Conservation (phyloP, 768 basidiomycete genomes). For the Tricholomella constricta region DNA sequence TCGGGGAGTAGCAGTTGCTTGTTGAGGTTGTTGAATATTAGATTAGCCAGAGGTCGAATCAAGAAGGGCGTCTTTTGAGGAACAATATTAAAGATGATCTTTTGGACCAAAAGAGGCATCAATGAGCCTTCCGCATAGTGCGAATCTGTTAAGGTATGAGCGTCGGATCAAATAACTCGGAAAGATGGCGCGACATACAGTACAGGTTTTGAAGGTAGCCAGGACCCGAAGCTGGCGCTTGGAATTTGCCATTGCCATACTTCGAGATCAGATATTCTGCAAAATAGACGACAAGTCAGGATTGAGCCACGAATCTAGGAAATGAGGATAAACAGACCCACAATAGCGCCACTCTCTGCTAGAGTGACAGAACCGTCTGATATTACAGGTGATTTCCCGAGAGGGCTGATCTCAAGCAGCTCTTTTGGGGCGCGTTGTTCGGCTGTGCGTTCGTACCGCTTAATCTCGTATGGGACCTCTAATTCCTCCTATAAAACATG, state of each 20-base stretch:
- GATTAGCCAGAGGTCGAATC: constrained; percentile 34
- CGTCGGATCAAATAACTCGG: background rate
- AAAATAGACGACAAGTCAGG: background rate
- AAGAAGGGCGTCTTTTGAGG: constrained; percentile 36
- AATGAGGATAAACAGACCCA: constrained; percentile 14
- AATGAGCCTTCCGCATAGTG: constrained; percentile 26
- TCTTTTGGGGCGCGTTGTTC: constrained; percentile 32
- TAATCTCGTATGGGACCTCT: constrained; percentile 39
- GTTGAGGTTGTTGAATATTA: constrained; percentile 29
- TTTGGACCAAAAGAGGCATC: constrained; percentile 41
- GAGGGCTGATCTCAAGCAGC: constrained; percentile 33
- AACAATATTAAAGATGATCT: constrained; percentile 31
- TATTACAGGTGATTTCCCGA: constrained; percentile 45
- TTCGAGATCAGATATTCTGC: constrained; percentile 24
- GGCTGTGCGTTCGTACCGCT: constrained; percentile 29
- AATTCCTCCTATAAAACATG: constrained; percentile 44
- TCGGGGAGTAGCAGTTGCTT: constrained; percentile 26
- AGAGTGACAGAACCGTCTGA: constrained; percentile 40
- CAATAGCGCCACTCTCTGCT: constrained; percentile 32
- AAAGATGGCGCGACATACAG: constrained; percentile 3
- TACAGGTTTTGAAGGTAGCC: constrained; percentile 20
- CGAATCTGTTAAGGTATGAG: constrained; percentile 9
- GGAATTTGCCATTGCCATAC: constrained; percentile 19
- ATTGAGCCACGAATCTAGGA: background rate
- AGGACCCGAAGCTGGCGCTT: constrained; percentile 11